These are phyloP conservation scores for Boletus sp. DNA, from an alignment of 768 basidiomycete genomes.

Conservation along the genomic window DNA sequence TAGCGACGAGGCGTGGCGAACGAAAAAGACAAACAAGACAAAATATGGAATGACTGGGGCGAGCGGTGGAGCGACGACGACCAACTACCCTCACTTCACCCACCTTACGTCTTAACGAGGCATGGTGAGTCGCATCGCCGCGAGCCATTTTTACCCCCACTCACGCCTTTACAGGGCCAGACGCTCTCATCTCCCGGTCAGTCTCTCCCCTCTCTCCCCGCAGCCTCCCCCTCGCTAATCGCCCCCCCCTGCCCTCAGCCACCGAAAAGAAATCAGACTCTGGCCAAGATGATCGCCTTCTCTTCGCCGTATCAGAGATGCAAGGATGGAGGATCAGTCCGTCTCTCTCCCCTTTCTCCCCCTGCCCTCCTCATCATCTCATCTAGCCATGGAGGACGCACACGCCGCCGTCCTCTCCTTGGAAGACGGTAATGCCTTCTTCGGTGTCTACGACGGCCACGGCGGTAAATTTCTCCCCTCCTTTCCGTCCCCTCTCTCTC, in stretches of 20 bases:
- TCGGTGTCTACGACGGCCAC: slow-evolving; percentile 98
- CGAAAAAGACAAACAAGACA: slow-evolving; percentile 33
- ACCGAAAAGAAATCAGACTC: slow-evolving; percentile 78
- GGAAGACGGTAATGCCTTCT: slow-evolving; percentile 74
- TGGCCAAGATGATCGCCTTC: slow-evolving; percentile 67
- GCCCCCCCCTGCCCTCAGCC: slow-evolving; percentile 44
- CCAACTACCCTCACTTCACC: too few species aligned
- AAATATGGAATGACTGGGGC: slow-evolving; percentile 23
- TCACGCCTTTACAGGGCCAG: slow-evolving; percentile 61
- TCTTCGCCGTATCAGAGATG: slow-evolving; percentile 90
- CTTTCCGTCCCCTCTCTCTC: background rate
- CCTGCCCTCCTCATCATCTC: background rate
- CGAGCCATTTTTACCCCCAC: slow-evolving; percentile 1
- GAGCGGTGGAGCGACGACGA: slow-evolving; percentile 6
- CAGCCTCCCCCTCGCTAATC: slow-evolving; percentile 10
- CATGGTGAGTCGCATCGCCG: slow-evolving; percentile 27
- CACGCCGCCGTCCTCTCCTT: slow-evolving; percentile 76
- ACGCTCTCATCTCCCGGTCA: slow-evolving; percentile 78
- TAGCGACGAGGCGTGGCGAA: background rate
- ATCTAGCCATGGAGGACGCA: slow-evolving; percentile 94
- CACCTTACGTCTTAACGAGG: slow-evolving; percentile 30
- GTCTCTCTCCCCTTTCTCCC: slow-evolving; percentile 34
- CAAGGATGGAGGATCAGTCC: slow-evolving; percentile 98
- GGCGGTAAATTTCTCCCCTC: slow-evolving; percentile 60
- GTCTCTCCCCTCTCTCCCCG: slow-evolving; percentile 23